Percentiles rank a stretch among this genome's conserved stretches.
Evolutionary conservation across 2,329 filamentous ascomycete genomes (phyloP).

Genomic region (Dactylonectria estremocensis): DNA sequence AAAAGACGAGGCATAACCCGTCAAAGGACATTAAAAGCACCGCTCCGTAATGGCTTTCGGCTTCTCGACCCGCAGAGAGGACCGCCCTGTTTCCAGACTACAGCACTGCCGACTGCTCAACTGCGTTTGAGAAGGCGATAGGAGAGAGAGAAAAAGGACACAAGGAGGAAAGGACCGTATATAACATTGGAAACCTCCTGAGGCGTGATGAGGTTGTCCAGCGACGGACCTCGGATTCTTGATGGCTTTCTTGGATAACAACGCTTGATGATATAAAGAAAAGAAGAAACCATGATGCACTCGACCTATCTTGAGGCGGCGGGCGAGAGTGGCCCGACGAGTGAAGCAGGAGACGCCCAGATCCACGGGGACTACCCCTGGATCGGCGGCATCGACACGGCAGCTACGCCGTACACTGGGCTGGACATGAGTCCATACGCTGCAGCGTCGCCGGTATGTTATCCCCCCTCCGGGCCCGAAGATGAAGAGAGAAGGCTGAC

Average conservation of each 20-base stretch:
- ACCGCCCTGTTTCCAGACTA: constrained; percentile 46
- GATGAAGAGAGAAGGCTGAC: background rate
- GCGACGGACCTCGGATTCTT: constrained; percentile 42
- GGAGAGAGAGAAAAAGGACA: constrained; percentile 14
- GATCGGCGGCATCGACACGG: constrained; percentile 40
- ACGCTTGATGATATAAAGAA: constrained; percentile 32
- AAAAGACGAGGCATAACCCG: constrained; percentile 21
- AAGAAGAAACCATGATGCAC: constrained; percentile 39
- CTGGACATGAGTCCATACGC: constrained; percentile 39
- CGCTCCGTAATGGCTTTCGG: constrained; percentile 47
- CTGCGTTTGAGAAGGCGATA: constrained; percentile 37
- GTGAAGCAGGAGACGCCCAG: constrained; percentile 27
- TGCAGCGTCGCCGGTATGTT: constrained; percentile 42
- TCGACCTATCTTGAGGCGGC: constrained; percentile 43
- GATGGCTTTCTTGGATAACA: constrained; percentile 46
- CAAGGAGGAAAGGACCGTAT: background rate
- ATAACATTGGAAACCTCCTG: constrained; percentile 10
- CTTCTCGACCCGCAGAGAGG: constrained; percentile 45
- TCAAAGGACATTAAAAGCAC: constrained; percentile 24
- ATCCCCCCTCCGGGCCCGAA: background rate
- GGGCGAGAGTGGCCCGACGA: constrained; percentile 34
- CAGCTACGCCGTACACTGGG: constrained; percentile 41
- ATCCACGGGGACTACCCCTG: constrained; percentile 33
- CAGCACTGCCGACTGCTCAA: constrained; percentile 48
- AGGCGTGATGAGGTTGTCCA: constrained; percentile 47